Percentiles rank a stretch among this genome's conserved stretches.
Evolutionary conservation across 1,139 yeast genomes (phyloP).

Genomic region (Suhomyces wounanorum): DNA sequence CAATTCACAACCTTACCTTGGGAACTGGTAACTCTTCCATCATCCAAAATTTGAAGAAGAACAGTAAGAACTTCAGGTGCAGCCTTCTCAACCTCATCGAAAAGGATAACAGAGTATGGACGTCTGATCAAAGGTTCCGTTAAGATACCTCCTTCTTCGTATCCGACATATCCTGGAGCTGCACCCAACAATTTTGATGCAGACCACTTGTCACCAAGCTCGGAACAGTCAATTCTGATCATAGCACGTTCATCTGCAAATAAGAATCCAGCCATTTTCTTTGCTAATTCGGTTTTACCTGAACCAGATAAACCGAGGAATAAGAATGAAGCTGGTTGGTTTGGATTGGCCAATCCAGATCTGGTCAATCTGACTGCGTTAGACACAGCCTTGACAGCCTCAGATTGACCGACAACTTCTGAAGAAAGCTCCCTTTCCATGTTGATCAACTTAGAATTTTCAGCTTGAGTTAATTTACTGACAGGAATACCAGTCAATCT

Average conservation of each 20-base stretch:
- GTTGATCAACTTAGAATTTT: constrained; percentile 85
- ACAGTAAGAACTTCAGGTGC: constrained; percentile 97
- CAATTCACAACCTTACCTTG: constrained; percentile 93
- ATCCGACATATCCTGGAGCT: constrained; percentile 98
- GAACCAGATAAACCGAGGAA: constrained; percentile 96
- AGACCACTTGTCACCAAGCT: constrained; percentile 91
- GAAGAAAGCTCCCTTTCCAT: constrained; percentile 87
- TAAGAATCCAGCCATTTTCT: constrained; percentile 91
- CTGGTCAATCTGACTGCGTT: constrained; percentile 91
- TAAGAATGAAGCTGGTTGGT: constrained; percentile 93
- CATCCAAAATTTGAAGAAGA: constrained; percentile 88
- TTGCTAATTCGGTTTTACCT: constrained; percentile 97
- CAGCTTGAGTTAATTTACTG: constrained; percentile 92
- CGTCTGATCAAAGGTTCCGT: constrained; percentile 89
- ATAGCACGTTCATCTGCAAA: constrained; percentile 96
- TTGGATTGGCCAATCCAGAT: constrained; percentile 95
- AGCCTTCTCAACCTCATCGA: constrained; percentile 99
- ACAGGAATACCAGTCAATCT: constrained; percentile 98
- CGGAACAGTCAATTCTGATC: constrained; percentile 97
- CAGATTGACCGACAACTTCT: constrained; percentile 93
- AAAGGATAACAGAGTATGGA: constrained; percentile 91
- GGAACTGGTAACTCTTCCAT: constrained; percentile 93
- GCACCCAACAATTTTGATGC: constrained; percentile 95
- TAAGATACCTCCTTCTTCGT: constrained; percentile 95
- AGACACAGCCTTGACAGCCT: constrained; percentile 94